Percentiles rank a stretch among this genome's conserved stretches.
Conservation (phyloP, 305 asterid genomes). For the Solanum hybrid region DNA sequence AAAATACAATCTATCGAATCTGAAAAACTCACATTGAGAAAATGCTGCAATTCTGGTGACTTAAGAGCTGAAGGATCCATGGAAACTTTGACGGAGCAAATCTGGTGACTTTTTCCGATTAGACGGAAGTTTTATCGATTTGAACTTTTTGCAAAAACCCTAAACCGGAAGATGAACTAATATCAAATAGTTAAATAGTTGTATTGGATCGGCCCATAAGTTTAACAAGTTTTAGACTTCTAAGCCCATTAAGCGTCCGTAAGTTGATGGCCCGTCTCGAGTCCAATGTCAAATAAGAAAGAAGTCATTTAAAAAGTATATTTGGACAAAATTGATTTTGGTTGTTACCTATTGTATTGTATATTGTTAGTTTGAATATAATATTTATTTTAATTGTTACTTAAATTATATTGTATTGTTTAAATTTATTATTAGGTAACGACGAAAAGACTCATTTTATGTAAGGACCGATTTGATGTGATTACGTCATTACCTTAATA, state of each 20-base stretch:
- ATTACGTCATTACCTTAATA: too few relatives aligned
- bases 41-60: not conserved
- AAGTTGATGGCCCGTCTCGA: not conserved
- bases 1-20: not conserved
- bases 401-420: too few relatives aligned
- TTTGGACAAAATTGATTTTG: not conserved
- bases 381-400: too few relatives aligned
- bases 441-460: not conserved
- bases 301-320: not conserved
- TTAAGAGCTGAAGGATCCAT: slow-evolving; percentile 4
- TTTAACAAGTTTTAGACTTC: not conserved
- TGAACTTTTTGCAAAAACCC: not conserved
- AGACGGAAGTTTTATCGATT: not conserved
- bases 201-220: not conserved
- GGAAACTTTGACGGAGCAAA: not conserved
- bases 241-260: not conserved
- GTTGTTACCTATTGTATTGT: not conserved
- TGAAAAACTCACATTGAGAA: not conserved
- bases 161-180: not conserved
- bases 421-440: too few relatives aligned
- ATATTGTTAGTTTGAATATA: not conserved
- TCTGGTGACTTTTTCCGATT: not conserved
- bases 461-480: not conserved
- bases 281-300: not conserved
- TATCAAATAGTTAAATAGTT: not conserved